Evolutionary conservation across 2,329 filamentous ascomycete genomes (phyloP).

Genomic region (Parastagonospora avenae): DNA sequence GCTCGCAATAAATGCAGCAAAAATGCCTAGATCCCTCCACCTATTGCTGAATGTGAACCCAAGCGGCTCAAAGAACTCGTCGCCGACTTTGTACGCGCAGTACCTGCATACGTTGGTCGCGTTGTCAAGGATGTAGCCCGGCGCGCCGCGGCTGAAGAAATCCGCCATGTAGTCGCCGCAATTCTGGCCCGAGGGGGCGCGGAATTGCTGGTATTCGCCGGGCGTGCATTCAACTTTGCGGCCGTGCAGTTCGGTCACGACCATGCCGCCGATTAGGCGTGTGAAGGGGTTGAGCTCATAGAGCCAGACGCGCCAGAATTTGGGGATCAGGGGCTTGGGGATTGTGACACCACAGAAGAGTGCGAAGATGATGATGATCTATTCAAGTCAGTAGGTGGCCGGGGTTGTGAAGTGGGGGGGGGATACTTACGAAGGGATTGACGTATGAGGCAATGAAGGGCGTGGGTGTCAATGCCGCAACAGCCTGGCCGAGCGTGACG

Average conservation of each 20-base stretch:
- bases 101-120: constrained; percentile 73
- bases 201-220: constrained; percentile 70
- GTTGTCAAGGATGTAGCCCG: constrained; percentile 73
- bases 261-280: constrained; percentile 77
- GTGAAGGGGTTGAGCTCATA: constrained; percentile 86
- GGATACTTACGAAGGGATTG: constrained; percentile 62
- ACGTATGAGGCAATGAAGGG: constrained; percentile 79
- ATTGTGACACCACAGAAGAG: constrained; percentile 90
- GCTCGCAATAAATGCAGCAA: constrained; percentile 73
- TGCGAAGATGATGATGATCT: constrained; percentile 79
- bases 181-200: constrained; percentile 66
- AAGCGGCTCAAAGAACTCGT: constrained; percentile 76
- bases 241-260: constrained; percentile 75
- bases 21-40: constrained; percentile 85
- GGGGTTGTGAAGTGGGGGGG: too few species aligned
- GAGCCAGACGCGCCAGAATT: constrained; percentile 79
- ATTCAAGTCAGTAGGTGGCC: constrained; percentile 51
- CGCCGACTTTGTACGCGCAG: constrained; percentile 79
- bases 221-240: constrained; percentile 65
- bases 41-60: constrained; percentile 69
- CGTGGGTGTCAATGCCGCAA: constrained; percentile 77
- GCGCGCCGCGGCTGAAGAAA: constrained; percentile 71
- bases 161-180: constrained; percentile 77
- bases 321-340: constrained; percentile 75
- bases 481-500: constrained; percentile 73